Base-by-base conservation (phyloP, 140 eudicot genomes). In the Flaveria floridana region DNA sequence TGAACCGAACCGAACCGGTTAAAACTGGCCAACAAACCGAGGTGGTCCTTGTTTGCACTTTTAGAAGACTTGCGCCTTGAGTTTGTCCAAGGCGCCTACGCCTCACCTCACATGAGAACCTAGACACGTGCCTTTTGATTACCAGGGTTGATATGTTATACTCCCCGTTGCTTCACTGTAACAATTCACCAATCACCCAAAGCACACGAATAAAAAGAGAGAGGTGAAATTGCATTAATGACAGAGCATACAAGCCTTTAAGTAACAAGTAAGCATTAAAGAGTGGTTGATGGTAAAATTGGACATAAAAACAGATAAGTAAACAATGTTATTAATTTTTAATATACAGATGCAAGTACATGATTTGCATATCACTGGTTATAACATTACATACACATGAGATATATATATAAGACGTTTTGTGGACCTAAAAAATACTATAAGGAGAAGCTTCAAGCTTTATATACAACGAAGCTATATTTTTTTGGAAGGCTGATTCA, bases 401-500 rank as follows among this genome's bases (percentile, higher is more conserved):
- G 14, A 69, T 57, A 70, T 53, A 70, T 39, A 78, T 39, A 64
- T 64, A 53, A 19, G 1, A 26, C 23, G 78, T 76, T 64, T 55
- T 13, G 56, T 81, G 71, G 82, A 71, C 79, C 78, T 66, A 71
- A 53, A 21, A 58, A 70, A 18, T 77, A 79, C 62, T 69, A 71
- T 6, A 77, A 6, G 23, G 62, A 57, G 65, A 65, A 55, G 82
- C 79, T 82, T 82, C 59, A 3, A 62, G 70, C 13, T 76, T 30
- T 82, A 82, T 77, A 28, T 82, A 82, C 84, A 76, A 70, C 9
- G 85, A 67, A 65, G 82, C 85, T 30, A 67, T 59, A 66, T 67
- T 73, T 46, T 67, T 28, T 66, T 52, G 14, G 66, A 37, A n/a
- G 63, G 62, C 26, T 8, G 30, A 37, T 74, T 74, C 11, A 18